Percentiles rank a stretch among this genome's conserved stretches.
These are phyloP conservation scores for Yamadazyma phyllophila DNA, from an alignment of 805 yeast genomes.

Conservation along the genomic window DNA sequence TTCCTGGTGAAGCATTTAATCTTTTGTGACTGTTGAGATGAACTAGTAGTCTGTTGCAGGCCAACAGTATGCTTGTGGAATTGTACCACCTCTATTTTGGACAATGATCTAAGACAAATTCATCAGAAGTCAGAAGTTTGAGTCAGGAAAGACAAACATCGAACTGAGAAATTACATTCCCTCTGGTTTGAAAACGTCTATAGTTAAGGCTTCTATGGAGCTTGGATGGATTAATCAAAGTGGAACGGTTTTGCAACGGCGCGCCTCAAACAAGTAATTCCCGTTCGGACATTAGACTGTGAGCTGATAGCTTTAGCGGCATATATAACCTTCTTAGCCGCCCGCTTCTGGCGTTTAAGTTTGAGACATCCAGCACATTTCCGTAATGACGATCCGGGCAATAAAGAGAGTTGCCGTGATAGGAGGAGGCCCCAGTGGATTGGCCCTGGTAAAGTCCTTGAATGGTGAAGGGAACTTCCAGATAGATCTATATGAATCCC, in stretches of 20 bases:
- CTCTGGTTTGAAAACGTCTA: no score
- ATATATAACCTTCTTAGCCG: background rate
- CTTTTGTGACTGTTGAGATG: no score
- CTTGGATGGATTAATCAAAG: no score
- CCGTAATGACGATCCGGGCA: background rate
- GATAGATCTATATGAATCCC: slow-evolving; percentile 59
- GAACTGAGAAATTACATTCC: no score
- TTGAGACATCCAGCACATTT: background rate
- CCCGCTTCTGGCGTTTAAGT: background rate
- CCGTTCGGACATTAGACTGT: background rate
- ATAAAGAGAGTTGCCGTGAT: slow-evolving; percentile 54
- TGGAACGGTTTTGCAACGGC: background rate
- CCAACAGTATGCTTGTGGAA: no score
- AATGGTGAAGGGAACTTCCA: slow-evolving; percentile 47
- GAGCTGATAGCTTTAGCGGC: background rate
- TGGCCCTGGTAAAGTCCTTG: slow-evolving; percentile 64
- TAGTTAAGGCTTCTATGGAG: no score
- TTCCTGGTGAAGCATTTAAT: no score
- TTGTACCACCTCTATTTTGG: no score
- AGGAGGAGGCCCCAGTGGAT: slow-evolving; percentile 79
- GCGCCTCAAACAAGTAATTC: background rate
- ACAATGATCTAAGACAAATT: no score
- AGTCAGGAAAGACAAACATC: no score
- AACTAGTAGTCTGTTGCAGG: no score
- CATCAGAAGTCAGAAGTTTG: no score